phyloP scores from a whole-genome alignment of 257 asterid species.

The Scutellaria galericulata region DNA sequence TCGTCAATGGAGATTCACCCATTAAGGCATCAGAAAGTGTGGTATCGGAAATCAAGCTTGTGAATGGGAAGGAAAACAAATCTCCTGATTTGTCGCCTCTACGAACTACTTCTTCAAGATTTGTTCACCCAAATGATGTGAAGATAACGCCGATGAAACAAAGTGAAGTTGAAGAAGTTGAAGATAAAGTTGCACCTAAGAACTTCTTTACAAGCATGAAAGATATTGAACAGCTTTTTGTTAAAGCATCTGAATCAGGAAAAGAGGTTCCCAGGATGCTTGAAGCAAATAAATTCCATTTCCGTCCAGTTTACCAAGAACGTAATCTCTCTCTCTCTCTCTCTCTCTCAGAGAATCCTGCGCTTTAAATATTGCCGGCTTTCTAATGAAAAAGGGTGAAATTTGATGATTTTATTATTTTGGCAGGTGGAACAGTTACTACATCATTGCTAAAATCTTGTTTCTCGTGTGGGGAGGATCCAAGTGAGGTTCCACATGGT shows the following conservation, averaged over 20 bases:
- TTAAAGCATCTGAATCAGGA: conserved; percentile 94
- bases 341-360: conserved; percentile 27
- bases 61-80: conserved; percentile 51
- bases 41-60: conserved; percentile 51
- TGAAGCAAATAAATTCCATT: conserved; percentile 94
- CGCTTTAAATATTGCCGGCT: not conserved
- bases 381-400: conserved; percentile 25
- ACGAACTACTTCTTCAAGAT: conserved; percentile 59
- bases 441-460: conserved; percentile 68
- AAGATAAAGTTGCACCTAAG: conserved; percentile 69
- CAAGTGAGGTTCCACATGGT: conserved; percentile 85
- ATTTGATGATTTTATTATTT: conserved; percentile 28
- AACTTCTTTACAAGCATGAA: conserved; percentile 81
- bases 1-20: conserved; percentile 43
- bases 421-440: conserved; percentile 68
- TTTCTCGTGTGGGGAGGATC: conserved; percentile 92
- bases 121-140: conserved; percentile 51
- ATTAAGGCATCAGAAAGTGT: conserved; percentile 40
- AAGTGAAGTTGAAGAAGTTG: conserved; percentile 58
- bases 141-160: conserved; percentile 59
- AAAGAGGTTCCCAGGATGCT: conserved; percentile 96
- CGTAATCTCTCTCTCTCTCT: conserved; percentile 52
- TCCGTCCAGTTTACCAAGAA: conserved; percentile 76
- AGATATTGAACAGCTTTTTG: conserved; percentile 77
- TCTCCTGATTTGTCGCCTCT: conserved; percentile 83